Conservation (phyloP, 2,329 filamentous ascomycete genomes). For the Colletotrichum lentis region DNA sequence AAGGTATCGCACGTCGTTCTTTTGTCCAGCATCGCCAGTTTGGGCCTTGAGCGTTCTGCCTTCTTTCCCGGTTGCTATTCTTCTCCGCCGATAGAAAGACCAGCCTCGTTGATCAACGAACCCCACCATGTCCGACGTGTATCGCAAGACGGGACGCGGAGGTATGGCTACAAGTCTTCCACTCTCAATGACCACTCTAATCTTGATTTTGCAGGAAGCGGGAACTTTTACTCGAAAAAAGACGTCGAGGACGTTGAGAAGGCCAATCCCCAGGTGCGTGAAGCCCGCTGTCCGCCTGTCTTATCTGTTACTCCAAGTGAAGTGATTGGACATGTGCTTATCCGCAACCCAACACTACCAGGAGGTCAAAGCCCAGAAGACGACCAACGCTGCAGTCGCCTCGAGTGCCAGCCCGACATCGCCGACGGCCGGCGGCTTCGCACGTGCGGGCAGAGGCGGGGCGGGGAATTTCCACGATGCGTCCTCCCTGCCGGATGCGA, state of each 20-base stretch:
- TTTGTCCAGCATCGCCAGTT: background rate
- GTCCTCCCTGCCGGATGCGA: conserved; percentile 45
- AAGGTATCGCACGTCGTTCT: background rate
- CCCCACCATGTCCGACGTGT: conserved; percentile 50
- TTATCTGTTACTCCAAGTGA: background rate
- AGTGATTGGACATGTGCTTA: background rate
- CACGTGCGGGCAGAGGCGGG: conserved; percentile 64
- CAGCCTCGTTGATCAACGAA: background rate
- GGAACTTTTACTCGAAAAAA: conserved; percentile 66
- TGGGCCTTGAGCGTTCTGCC: background rate
- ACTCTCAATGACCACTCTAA: background rate
- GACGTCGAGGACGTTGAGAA: conserved; percentile 57
- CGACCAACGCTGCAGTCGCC: conserved; percentile 33
- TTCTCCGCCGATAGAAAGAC: background rate
- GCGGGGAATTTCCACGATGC: conserved; percentile 66
- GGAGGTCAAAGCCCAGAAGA: conserved; percentile 48
- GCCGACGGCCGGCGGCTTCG: conserved; percentile 43
- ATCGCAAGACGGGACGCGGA: conserved; percentile 65
- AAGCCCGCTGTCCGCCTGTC: background rate
- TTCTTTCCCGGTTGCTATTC: background rate
- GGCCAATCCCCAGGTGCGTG: conserved; percentile 39
- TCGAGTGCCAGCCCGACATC: conserved; percentile 41
- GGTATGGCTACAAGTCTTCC: conserved; percentile 53
- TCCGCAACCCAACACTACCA: conserved; percentile 28
- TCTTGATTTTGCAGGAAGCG: conserved; percentile 41